Evolutionary conservation across 768 basidiomycete species (phyloP).

Genomic region (Mycena indigotica): DNA sequence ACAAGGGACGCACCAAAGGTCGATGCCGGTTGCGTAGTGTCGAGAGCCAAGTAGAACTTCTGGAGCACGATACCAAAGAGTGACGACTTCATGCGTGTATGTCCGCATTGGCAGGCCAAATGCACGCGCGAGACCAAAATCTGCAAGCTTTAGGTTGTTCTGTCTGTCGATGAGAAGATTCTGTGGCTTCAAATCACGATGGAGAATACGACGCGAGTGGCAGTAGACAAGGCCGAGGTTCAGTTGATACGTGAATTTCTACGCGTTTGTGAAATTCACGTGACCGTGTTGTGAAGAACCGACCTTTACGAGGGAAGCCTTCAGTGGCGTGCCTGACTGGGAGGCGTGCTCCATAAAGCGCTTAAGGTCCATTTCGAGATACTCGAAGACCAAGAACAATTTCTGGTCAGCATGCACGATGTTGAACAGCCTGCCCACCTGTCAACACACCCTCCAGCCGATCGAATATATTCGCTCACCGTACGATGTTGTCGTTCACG

Average conservation of each 20-base stretch:
- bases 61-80: conserved; percentile 98
- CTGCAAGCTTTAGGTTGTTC: conserved; percentile 92
- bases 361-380: conserved; percentile 95
- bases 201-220: conserved; percentile 94
- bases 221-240: conserved; percentile 90
- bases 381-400: conserved; percentile 97
- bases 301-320: conserved; percentile 79
- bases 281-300: conserved; percentile 31
- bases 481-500: conserved; percentile 94
- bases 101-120: conserved; percentile 98
- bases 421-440: conserved; percentile 73
- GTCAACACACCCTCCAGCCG: not conserved
- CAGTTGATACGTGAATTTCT: conserved; percentile 98
- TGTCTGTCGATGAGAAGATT: conserved; percentile 90
- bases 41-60: conserved; percentile 95
- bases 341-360: conserved; percentile 92
- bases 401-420: conserved; percentile 98
- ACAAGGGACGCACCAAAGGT: conserved; percentile 73
- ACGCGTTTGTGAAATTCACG: conserved; percentile 29
- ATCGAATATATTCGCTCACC: conserved; percentile 45
- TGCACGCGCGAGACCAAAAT: conserved; percentile 94
- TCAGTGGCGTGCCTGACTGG: conserved; percentile 69
- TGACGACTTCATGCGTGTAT: conserved; percentile 99
- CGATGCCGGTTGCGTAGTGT: conserved; percentile 96
- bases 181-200: conserved; percentile 95